These are phyloP conservation scores for Taphrina confusa DNA, from an alignment of 1,139 yeast genomes.

Conservation along the genomic window DNA sequence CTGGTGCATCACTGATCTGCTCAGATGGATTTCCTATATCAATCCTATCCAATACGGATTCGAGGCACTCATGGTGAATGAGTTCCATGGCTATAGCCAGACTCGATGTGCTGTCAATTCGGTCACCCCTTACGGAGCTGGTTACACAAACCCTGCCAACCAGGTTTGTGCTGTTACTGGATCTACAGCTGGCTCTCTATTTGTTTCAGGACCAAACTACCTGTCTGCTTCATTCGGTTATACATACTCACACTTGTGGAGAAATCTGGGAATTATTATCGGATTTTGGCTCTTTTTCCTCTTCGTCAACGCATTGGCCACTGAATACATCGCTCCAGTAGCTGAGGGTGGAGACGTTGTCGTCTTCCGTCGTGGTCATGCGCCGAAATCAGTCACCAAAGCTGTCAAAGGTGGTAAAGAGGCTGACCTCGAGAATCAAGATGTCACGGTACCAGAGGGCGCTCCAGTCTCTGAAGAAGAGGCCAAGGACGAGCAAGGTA, in stretches of 20 bases:
- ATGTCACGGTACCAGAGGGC: conserved; percentile 12
- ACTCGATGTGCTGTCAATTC: conserved; percentile 52
- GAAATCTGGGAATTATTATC: conserved; percentile 72
- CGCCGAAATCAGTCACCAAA: conserved; percentile 45
- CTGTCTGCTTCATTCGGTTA: conserved; percentile 54
- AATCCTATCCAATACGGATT: conserved; percentile 62
- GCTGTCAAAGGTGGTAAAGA: conserved; percentile 44
- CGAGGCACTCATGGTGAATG: conserved; percentile 60
- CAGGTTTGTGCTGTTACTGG: conserved; percentile 67
- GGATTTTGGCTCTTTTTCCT: conserved; percentile 61
- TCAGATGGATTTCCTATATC: conserved; percentile 59
- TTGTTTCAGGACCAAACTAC: conserved; percentile 63
- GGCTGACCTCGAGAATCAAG: conserved; percentile 38
- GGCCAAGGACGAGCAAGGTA: conserved; percentile 21
- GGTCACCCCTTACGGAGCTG: conserved; percentile 53
- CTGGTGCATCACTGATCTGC: conserved; percentile 49
- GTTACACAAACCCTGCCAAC: conserved; percentile 46
- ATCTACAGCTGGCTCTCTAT: conserved; percentile 57
- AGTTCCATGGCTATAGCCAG: conserved; percentile 53
- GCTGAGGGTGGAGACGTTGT: conserved; percentile 81
- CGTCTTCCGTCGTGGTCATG: conserved; percentile 56
- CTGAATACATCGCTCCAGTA: conserved; percentile 72
- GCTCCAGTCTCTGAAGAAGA: conserved; percentile 1
- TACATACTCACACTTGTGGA: conserved; percentile 68
- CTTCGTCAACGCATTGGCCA: conserved; percentile 56